phyloP scores from a whole-genome alignment of 2,329 filamentous ascomycete species.

The Cladosporium sp. region DNA sequence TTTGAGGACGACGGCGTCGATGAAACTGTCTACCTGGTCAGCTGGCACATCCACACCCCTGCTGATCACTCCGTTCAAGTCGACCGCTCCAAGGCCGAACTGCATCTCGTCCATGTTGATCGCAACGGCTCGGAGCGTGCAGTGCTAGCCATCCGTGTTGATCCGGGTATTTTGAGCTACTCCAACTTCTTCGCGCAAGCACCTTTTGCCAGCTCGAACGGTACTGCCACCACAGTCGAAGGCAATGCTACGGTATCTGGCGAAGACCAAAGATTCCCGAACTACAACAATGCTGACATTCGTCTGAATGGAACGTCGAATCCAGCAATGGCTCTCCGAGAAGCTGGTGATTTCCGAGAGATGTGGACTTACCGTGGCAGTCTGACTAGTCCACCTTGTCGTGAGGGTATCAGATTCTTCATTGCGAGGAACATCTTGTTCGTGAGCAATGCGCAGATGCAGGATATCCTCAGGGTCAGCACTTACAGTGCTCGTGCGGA shows the following conservation, averaged over 20 bases:
- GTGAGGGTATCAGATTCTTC: conserved; percentile 46
- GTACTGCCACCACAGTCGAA: conserved; percentile 33
- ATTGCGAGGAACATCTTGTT: conserved; percentile 40
- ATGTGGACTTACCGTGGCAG: conserved; percentile 49
- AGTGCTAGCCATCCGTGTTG: conserved; percentile 46
- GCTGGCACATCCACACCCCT: conserved; percentile 51
- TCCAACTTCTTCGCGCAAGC: conserved; percentile 40
- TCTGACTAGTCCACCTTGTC: conserved; percentile 46
- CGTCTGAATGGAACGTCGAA: conserved; percentile 27
- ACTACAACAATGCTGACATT: conserved; percentile 14
- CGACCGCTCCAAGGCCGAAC: conserved; percentile 42
- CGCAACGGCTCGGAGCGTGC: conserved; percentile 39
- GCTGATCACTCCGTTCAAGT: conserved; percentile 47
- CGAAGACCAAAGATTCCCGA: conserved; percentile 13
- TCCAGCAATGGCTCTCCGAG: conserved; percentile 29
- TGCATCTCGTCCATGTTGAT: conserved; percentile 49
- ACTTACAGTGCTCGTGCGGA: conserved; percentile 43
- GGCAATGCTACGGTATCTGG: conserved; percentile 20
- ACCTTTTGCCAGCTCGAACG: conserved; percentile 18
- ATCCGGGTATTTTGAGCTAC: conserved; percentile 37
- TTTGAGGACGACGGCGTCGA: conserved; percentile 36
- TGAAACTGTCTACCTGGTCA: conserved; percentile 44
- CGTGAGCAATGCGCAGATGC: conserved; percentile 46
- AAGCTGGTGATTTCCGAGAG: conserved; percentile 38
- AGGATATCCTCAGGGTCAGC: conserved; percentile 41